Evolutionary conservation across 306 rosid species (phyloP), one percentile per base, ranked within the genome.

Genomic region (Crotalaria pallida): DNA sequence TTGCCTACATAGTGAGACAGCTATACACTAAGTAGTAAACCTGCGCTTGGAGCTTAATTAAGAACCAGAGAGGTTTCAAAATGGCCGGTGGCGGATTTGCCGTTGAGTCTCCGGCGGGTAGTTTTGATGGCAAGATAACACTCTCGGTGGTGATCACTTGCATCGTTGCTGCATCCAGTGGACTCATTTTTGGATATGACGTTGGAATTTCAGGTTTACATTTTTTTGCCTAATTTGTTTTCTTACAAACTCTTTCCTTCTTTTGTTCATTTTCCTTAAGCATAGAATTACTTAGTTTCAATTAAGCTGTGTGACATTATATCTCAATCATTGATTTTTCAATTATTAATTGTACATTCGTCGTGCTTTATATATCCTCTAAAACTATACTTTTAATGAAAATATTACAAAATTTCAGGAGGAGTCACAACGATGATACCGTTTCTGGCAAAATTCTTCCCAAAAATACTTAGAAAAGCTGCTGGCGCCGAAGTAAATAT

Each of bases 101-200:
- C 38, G 82, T 69, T 2, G 81, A 83, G 5, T 72, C 79, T 0
- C 78, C 80, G 0, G 16, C 22, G 8, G 15, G 1, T 13, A 52
- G 44, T 65, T 51, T 77, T 53, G 58, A 70, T 16, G 83, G 87
- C 65, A 85, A 75, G 83, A 68, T 87, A 7, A 89, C 92, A 2
- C 50, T 53, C 53, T 75, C 90, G 0, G 86, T 89, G 38, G 44
- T 89, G 10, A 69, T 87, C 51, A 83, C 90, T 1, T 86, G 96
- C 84, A 56, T 86, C 40, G 96, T 88, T 16, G 96, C 92, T 48
- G 92, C 90, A 1, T 83, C 96, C 3, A 66, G 88, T 63, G 92
- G 92, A 4, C 96, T 89, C 64, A 70, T 89, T 50, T 89, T 74
- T 29, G 89, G 96, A 81, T 89, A 86, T 58, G 96, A 89, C 71